phyloP scores from a whole-genome alignment of 805 yeast species.

The Wickerhamiella azyma region DNA sequence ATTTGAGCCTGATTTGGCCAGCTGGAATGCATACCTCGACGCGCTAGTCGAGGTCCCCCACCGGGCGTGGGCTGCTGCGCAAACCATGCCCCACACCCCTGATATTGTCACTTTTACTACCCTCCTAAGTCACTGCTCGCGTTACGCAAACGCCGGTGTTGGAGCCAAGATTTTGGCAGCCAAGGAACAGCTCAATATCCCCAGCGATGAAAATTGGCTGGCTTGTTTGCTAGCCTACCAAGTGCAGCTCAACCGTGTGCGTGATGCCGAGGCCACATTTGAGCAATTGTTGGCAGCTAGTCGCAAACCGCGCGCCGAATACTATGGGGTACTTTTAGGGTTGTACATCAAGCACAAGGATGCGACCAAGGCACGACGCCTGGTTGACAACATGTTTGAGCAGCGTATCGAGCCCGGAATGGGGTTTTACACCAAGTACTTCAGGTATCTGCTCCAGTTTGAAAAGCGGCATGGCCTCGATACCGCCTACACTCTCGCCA shows the following conservation, averaged over 20 bases:
- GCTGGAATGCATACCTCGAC: slow-evolving; percentile 25
- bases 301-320: slow-evolving; percentile 14
- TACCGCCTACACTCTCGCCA: slow-evolving; percentile 7
- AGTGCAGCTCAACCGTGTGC: slow-evolving; percentile 25
- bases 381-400: slow-evolving; percentile 13
- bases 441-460: slow-evolving; percentile 13
- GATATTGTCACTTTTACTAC: slow-evolving; percentile 19
- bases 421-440: slow-evolving; percentile 15
- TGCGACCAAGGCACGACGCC: slow-evolving; percentile 12
- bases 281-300: slow-evolving; percentile 16
- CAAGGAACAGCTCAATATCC: slow-evolving; percentile 16
- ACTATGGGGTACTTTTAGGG: slow-evolving; percentile 20
- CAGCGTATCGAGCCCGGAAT: slow-evolving; percentile 14
- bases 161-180: slow-evolving; percentile 9
- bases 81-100: slow-evolving; percentile 15
- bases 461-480: not conserved
- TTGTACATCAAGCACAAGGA: slow-evolving; percentile 10
- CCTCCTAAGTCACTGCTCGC: slow-evolving; percentile 16
- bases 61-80: slow-evolving; percentile 24
- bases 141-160: slow-evolving; percentile 9
- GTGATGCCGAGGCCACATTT: slow-evolving; percentile 26
- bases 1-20: slow-evolving; percentile 17
- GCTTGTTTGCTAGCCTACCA: slow-evolving; percentile 24
- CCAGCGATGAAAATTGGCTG: slow-evolving; percentile 23
- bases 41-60: slow-evolving; percentile 23